Evolutionary conservation across 1,284 basidiomycete species (phyloP).

Genomic region (Papiliotrema nemorosa): DNA sequence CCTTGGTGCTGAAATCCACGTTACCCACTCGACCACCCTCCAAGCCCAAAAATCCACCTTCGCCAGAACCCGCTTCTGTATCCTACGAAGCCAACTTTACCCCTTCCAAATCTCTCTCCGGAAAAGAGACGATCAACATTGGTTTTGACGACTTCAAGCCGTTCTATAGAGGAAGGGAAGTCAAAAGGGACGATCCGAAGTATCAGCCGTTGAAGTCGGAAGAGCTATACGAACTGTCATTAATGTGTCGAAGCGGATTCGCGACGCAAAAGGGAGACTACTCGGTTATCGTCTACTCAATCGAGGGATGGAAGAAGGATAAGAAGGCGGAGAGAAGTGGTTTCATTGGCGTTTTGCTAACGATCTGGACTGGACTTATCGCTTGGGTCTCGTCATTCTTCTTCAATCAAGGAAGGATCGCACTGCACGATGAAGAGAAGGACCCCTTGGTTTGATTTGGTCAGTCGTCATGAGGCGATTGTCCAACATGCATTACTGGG

Average conservation of each 20-base stretch:
- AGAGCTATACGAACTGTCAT: slow-evolving; percentile 31
- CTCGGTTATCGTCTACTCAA: slow-evolving; percentile 28
- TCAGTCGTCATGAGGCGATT: not conserved
- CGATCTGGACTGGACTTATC: slow-evolving; percentile 4
- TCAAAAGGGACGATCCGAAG: slow-evolving; percentile 28
- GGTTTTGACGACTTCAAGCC: slow-evolving; percentile 49
- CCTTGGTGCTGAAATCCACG: slow-evolving; percentile 50
- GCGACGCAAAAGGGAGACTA: slow-evolving; percentile 47
- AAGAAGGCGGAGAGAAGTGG: not conserved
- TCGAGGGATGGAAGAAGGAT: slow-evolving; percentile 22
- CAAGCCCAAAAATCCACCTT: slow-evolving; percentile 35
- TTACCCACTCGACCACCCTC: slow-evolving; percentile 32
- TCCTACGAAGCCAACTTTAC: slow-evolving; percentile 51
- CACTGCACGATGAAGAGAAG: slow-evolving; percentile 13
- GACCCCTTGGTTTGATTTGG: not conserved
- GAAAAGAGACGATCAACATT: slow-evolving; percentile 19
- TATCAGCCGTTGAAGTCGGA: slow-evolving; percentile 37
- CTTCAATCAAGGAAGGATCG: slow-evolving; percentile 3
- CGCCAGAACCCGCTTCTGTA: slow-evolving; percentile 36
- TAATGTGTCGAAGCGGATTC: slow-evolving; percentile 50
- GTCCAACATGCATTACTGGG: not conserved
- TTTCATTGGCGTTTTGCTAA: not conserved
- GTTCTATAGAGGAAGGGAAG: slow-evolving; percentile 50
- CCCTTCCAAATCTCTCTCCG: slow-evolving; percentile 6
- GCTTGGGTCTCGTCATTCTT: slow-evolving; percentile 7